Evolutionary conservation across 106 monocot genomes (phyloP).

Genomic region (Agapanthus africanus): DNA sequence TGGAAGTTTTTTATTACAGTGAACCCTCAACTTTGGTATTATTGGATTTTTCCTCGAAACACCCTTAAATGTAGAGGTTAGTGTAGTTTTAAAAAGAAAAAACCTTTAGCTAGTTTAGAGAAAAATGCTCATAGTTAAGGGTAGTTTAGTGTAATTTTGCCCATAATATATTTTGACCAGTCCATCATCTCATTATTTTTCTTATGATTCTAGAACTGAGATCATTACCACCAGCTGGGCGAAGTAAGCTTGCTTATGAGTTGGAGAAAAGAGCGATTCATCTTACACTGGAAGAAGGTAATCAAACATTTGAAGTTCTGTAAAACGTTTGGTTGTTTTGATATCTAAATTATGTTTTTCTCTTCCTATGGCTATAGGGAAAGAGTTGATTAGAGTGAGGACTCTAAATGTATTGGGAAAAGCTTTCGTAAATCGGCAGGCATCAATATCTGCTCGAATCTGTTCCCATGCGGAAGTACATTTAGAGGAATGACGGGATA

Average conservation of each 20-base stretch:
- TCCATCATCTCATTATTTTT: not conserved
- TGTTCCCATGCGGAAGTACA: not conserved
- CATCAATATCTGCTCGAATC: constrained; percentile 6
- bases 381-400: constrained; percentile 65
- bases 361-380: constrained; percentile 29
- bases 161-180: too few relatives aligned
- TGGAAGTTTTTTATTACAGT: too few relatives aligned
- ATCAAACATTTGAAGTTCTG: not conserved
- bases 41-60: too few relatives aligned
- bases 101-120: too few relatives aligned
- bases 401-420: constrained; percentile 56
- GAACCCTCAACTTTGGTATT: too few relatives aligned
- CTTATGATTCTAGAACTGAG: constrained; percentile 7
- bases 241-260: constrained; percentile 18
- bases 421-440: constrained; percentile 10
- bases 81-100: too few relatives aligned
- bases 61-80: too few relatives aligned
- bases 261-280: constrained; percentile 23
- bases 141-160: too few relatives aligned
- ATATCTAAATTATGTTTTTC: not conserved
- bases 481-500: not conserved
- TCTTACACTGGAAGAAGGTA: constrained; percentile 23
- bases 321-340: not conserved
- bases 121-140: too few relatives aligned
- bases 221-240: constrained; percentile 17